These are phyloP conservation scores for Nigrospora sphaerica DNA, from an alignment of 2,329 filamentous ascomycete species.

Conservation along the genomic window DNA sequence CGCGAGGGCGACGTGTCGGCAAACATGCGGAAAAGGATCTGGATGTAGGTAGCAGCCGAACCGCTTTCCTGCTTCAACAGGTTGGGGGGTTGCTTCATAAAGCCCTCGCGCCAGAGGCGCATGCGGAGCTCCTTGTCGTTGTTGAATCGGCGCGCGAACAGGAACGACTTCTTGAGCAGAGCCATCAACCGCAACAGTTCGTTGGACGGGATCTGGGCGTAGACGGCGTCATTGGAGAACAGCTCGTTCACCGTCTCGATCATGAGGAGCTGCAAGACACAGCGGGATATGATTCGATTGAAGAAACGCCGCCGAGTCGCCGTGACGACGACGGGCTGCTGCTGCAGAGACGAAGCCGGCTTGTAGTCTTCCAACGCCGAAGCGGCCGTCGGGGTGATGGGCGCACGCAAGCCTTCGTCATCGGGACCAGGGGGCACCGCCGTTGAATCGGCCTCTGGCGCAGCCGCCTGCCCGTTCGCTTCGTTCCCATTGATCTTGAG, in stretches of 20 bases:
- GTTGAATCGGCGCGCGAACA: slow-evolving; percentile 97
- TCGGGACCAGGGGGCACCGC: slow-evolving; percentile 12
- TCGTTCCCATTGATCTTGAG: slow-evolving; percentile 53
- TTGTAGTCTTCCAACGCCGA: slow-evolving; percentile 78
- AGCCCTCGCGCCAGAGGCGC: slow-evolving; percentile 91
- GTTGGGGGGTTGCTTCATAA: slow-evolving; percentile 99
- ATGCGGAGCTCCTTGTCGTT: slow-evolving; percentile 93
- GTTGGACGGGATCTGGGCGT: slow-evolving; percentile 81
- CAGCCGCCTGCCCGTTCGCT: slow-evolving; percentile 28
- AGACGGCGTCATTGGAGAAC: slow-evolving; percentile 95
- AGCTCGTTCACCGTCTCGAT: slow-evolving; percentile 99
- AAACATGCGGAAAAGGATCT: slow-evolving; percentile 96
- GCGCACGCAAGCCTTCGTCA: slow-evolving; percentile 10
- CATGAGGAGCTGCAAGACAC: slow-evolving; percentile 95
- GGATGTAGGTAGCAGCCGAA: slow-evolving; percentile 88
- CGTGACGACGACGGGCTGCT: slow-evolving; percentile 87
- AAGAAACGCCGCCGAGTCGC: slow-evolving; percentile 91
- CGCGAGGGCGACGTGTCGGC: slow-evolving; percentile 81
- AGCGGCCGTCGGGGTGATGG: slow-evolving; percentile 24
- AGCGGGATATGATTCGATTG: slow-evolving; percentile 98
- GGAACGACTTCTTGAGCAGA: slow-evolving; percentile 89
- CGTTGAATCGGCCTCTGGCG: slow-evolving; percentile 20
- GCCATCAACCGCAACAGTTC: slow-evolving; percentile 91
- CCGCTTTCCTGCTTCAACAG: slow-evolving; percentile 94
- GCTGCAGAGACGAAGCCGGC: slow-evolving; percentile 67